Conservation (phyloP, 495 filamentous ascomycete genomes). For the Cercophora samala region DNA sequence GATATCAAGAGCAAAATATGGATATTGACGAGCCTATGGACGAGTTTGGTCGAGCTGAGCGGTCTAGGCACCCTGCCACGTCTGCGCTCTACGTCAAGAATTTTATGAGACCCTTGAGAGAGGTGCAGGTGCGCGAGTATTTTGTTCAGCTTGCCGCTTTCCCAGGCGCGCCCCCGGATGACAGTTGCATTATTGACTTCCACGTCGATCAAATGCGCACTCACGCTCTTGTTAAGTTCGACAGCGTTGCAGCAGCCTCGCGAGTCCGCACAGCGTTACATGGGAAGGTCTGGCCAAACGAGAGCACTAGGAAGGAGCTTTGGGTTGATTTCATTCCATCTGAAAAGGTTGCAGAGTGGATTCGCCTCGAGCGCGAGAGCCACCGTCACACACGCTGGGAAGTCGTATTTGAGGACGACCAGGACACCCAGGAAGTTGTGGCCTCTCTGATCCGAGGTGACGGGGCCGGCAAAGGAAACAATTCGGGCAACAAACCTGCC, state of each 20-base stretch:
- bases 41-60: conserved; percentile 47
- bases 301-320: conserved; percentile 76
- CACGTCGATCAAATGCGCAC: conserved; percentile 82
- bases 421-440: conserved; percentile 51
- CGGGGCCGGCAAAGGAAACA: not conserved
- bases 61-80: conserved; percentile 80
- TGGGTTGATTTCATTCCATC: conserved; percentile 91
- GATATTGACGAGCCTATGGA: conserved; percentile 15
- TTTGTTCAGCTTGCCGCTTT: conserved; percentile 64
- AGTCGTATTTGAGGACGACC: conserved; percentile 42
- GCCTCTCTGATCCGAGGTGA: not conserved
- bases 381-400: conserved; percentile 55
- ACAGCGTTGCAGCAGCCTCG: conserved; percentile 63
- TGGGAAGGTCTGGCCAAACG: conserved; percentile 77
- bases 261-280: conserved; percentile 77
- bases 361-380: conserved; percentile 58
- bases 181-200: conserved; percentile 60
- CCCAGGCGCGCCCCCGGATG: conserved; percentile 46
- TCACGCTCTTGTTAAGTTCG: conserved; percentile 78
- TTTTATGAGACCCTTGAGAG: conserved; percentile 82
- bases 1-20: not conserved
- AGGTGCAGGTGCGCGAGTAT: conserved; percentile 59
- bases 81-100: conserved; percentile 85
- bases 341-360: conserved; percentile 69
- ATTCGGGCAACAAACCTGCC: not conserved